A percentile compares a stretch with the other conserved stretches of the same genome.
These are phyloP conservation scores for Flueggea neowawraea DNA, from an alignment of 441 rosid species.

Conservation along the genomic window DNA sequence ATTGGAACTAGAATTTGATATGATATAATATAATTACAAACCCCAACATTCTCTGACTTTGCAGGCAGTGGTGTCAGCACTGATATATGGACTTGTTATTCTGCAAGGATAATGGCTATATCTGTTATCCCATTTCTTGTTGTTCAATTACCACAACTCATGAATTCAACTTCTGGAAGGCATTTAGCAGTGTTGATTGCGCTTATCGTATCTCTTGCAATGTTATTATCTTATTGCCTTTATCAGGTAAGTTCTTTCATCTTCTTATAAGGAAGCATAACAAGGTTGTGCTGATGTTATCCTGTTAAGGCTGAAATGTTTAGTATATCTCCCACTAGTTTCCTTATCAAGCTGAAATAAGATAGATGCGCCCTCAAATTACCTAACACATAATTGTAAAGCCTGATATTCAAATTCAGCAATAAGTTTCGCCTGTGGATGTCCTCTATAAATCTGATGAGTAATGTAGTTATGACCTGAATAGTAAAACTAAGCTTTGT, in stretches of 20 bases:
- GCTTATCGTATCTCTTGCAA: conserved; percentile 46
- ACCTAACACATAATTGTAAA: too few relatives aligned
- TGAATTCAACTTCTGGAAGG: conserved; percentile 71
- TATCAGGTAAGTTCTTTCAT: conserved; percentile 63
- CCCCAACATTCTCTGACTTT: conserved; percentile 4
- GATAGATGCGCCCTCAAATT: too few relatives aligned
- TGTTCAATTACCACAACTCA: conserved; percentile 78
- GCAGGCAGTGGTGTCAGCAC: conserved; percentile 89
- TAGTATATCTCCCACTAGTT: too few relatives aligned
- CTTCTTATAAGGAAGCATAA: background rate
- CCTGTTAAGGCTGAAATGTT: too few relatives aligned
- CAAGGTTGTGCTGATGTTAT: background rate
- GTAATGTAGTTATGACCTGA: too few relatives aligned
- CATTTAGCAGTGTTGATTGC: conserved; percentile 72
- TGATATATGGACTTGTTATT: conserved; percentile 88
- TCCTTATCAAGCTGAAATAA: too few relatives aligned
- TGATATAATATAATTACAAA: background rate
- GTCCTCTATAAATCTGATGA: too few relatives aligned
- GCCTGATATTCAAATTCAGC: too few relatives aligned
- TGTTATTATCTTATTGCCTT: conserved; percentile 78
- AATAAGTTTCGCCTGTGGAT: too few relatives aligned
- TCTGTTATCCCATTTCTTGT: conserved; percentile 83
- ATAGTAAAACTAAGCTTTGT: too few relatives aligned
- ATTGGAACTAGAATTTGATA: too few relatives aligned
- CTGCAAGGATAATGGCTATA: conserved; percentile 82